Base-by-base conservation (phyloP, 2,329 filamentous ascomycete genomes). In the Incumbomyces lentus region DNA sequence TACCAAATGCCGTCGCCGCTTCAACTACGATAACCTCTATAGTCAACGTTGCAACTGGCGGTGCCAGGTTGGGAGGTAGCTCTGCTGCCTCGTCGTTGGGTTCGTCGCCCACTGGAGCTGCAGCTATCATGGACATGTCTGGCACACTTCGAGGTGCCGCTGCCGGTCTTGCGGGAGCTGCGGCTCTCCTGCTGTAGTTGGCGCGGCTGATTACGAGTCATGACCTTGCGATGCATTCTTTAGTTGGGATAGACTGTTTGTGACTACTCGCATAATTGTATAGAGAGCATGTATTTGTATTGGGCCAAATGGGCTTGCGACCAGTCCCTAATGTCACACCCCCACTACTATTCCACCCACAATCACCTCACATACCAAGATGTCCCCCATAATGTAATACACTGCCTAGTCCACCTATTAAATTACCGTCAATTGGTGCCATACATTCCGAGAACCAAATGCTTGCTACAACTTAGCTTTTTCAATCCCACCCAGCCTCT, bases 1-100 rank as follows among this genome's bases (percentile, higher is more conserved):
- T 80, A 1, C 77, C 77, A 0, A 66, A 68, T 37, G 76, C 77
- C 5, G 73, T 70, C 0, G 45, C 53, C 1, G 60, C 55, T 10
- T 35, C 51, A 8, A 53, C 44, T 42, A 49, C 58, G 1, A 55
- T 59, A 6, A 55, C 55, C 11, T 49, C 40, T 34, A 41, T 55
- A 14, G 8, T 14, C 16, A 40, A 43, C 11, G 55, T 52, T 2
- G 44, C 40, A 30, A 50, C 50, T 16, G 48, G 31, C 13, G 52
- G 52, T 7, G 42, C 17, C 6, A 13, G 34, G 16, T 17, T 45
- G 34, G 42, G 42, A 7, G 42, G 33, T 14, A 33, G 18, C 16
- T 7, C 33, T 17, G 42, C 33, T 3, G 31, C 42, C 10, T 14
- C 7, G 11, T 31, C n/a, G 16, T 3, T 31, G 13, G 30, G 18